Evolutionary conservation across 805 yeast species (phyloP).

Genomic region (Starmerella sirachaensis): DNA sequence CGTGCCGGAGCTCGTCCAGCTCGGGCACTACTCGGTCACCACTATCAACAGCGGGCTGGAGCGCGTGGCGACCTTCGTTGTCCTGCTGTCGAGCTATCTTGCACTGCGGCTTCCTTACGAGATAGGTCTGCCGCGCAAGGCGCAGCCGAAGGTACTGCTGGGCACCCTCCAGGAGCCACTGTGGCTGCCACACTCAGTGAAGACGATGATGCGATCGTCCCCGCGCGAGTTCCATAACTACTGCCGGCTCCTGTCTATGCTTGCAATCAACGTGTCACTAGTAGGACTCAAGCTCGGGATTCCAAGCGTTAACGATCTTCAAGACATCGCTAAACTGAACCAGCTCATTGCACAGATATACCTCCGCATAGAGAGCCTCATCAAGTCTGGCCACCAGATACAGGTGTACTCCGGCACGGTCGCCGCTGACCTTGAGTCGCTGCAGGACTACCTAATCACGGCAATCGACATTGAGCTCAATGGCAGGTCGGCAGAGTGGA

Average conservation of each 20-base stretch:
- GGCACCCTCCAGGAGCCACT: constrained; percentile 14
- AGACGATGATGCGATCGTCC: constrained; percentile 23
- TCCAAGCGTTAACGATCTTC: constrained; percentile 14
- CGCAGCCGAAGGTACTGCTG: constrained; percentile 21
- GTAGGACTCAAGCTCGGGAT: constrained; percentile 25
- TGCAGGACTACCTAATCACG: constrained; percentile 23
- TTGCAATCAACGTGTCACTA: constrained; percentile 24
- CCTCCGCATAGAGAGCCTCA: constrained; percentile 19
- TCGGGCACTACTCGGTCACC: constrained; percentile 25
- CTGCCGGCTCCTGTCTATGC: constrained; percentile 28
- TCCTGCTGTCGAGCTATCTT: constrained; percentile 26
- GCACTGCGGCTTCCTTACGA: constrained; percentile 27
- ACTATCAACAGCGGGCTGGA: constrained; percentile 27
- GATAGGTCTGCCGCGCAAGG: constrained; percentile 24
- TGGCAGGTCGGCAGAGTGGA: constrained; percentile 30
- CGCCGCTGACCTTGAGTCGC: constrained; percentile 19
- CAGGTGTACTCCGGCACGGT: constrained; percentile 18
- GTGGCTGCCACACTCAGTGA: constrained; percentile 20
- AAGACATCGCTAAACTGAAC: constrained; percentile 22
- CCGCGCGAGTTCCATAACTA: constrained; percentile 26
- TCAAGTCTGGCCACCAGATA: constrained; percentile 19
- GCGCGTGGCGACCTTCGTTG: constrained; percentile 25
- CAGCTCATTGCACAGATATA: constrained; percentile 26
- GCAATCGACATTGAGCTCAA: constrained; percentile 25
- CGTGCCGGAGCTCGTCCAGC: constrained; percentile 25